Percentiles rank a stretch among this genome's conserved stretches.
phyloP scores from a whole-genome alignment of 2,329 filamentous ascomycete species.

The Pezicula radicicola region DNA sequence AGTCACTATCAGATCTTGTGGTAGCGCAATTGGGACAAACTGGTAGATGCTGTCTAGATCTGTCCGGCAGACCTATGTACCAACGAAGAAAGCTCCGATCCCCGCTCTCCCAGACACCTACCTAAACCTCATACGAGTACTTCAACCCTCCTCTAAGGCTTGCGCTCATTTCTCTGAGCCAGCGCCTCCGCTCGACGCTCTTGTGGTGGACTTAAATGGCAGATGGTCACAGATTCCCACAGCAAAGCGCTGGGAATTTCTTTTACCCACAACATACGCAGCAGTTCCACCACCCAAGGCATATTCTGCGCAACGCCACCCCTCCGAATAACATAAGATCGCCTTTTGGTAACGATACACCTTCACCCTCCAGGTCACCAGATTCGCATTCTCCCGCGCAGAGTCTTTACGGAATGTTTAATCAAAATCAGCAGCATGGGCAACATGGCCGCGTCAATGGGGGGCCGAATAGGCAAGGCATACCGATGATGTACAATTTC shows the following conservation, averaged over 20 bases:
- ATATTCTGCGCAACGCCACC: slow-evolving; percentile 38
- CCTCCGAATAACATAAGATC: slow-evolving; percentile 41
- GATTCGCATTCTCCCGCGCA: slow-evolving; percentile 36
- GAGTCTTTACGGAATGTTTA: slow-evolving; percentile 60
- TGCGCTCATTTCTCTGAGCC: slow-evolving; percentile 20
- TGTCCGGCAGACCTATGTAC: slow-evolving; percentile 28
- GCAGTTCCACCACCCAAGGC: slow-evolving; percentile 37
- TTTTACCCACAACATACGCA: slow-evolving; percentile 47
- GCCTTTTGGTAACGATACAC: slow-evolving; percentile 37
- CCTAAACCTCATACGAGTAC: slow-evolving; percentile 14
- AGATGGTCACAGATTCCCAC: slow-evolving; percentile 64
- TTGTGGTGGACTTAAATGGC: slow-evolving; percentile 54
- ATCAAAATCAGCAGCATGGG: slow-evolving; percentile 65
- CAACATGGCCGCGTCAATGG: slow-evolving; percentile 77
- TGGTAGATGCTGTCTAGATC: slow-evolving; percentile 22
- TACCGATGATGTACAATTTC: slow-evolving; percentile 68
- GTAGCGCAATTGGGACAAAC: not conserved
- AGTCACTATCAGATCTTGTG: not conserved
- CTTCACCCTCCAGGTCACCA: slow-evolving; percentile 55
- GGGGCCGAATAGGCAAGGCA: slow-evolving; percentile 55
- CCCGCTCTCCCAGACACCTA: slow-evolving; percentile 23
- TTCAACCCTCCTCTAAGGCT: slow-evolving; percentile 9
- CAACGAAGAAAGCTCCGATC: slow-evolving; percentile 29
- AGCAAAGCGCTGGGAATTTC: slow-evolving; percentile 55
- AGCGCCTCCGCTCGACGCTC: slow-evolving; percentile 17